phyloP scores from a whole-genome alignment of 352 stramenopile species.

The Phytophthora kernoviae region DNA sequence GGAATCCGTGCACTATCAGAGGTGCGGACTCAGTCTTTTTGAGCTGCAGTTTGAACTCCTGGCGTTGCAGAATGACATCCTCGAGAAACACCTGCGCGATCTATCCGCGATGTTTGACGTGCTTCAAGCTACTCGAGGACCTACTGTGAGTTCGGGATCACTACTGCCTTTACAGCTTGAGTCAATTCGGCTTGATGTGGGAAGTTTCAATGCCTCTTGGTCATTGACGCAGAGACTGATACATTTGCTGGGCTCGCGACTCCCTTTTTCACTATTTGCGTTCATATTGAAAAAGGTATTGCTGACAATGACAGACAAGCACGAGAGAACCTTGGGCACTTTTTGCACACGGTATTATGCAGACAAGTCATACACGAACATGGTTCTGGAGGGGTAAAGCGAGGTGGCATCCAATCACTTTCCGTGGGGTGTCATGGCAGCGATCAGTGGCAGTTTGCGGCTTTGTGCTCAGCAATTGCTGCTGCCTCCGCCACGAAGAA shows the following conservation, averaged over 20 bases:
- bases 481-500: slow-evolving; percentile 16
- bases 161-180: slow-evolving; percentile 23
- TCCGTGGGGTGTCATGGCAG: slow-evolving; percentile 31
- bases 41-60: slow-evolving; percentile 32
- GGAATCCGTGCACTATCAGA: background rate
- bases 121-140: background rate
- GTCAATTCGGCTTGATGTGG: slow-evolving; percentile 29
- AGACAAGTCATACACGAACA: background rate
- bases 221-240: slow-evolving; percentile 26
- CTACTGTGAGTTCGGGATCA: background rate
- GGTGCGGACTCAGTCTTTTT: slow-evolving; percentile 6
- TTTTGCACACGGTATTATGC: slow-evolving; percentile 25
- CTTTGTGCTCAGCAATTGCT: slow-evolving; percentile 26
- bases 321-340: slow-evolving; percentile 16
- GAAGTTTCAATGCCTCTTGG: slow-evolving; percentile 19
- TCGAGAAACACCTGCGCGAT: slow-evolving; percentile 24
- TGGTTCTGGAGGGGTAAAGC: background rate
- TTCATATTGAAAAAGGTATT: slow-evolving; percentile 25
- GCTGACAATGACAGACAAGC: slow-evolving; percentile 7
- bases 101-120: slow-evolving; percentile 10
- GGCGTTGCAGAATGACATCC: slow-evolving; percentile 15
- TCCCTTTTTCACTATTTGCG: slow-evolving; percentile 24
- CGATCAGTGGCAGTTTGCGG: slow-evolving; percentile 32
- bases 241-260: slow-evolving; percentile 13
- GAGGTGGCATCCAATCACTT: slow-evolving; percentile 17